phyloP scores from a whole-genome alignment of 2,329 filamentous ascomycete species.

The Mycosphaerella arachidis region DNA sequence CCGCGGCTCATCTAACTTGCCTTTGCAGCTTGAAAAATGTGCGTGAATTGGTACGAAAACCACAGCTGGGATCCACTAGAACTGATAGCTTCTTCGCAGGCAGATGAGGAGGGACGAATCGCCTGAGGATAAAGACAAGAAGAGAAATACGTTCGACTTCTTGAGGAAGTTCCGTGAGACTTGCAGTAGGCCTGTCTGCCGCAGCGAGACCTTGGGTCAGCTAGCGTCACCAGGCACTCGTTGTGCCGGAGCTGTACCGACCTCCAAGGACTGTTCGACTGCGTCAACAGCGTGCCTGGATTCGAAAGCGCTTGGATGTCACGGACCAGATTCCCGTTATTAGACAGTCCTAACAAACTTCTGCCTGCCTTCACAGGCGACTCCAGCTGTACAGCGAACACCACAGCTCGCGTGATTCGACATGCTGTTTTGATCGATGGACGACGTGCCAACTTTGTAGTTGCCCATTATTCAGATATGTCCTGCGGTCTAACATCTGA shows the following conservation, averaged over 20 bases:
- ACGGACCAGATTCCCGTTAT: conserved; percentile 66
- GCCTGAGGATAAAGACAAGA: conserved; percentile 45
- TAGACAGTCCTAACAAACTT: background rate
- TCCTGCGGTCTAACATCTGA: background rate
- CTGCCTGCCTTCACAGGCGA: background rate
- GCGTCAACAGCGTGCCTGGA: conserved; percentile 43
- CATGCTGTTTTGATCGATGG: conserved; percentile 68
- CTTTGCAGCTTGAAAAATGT: conserved; percentile 66
- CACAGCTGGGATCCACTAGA: background rate
- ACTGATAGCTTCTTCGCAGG: conserved; percentile 28
- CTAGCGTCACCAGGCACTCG: background rate
- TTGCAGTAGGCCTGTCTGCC: conserved; percentile 68
- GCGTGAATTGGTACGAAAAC: conserved; percentile 54
- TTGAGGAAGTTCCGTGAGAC: conserved; percentile 79
- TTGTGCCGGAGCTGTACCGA: background rate
- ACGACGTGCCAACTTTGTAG: conserved; percentile 56
- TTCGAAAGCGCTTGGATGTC: conserved; percentile 77
- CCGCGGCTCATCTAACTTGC: background rate
- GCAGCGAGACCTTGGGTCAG: conserved; percentile 66
- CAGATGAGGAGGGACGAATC: conserved; percentile 52
- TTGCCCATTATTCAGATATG: background rate
- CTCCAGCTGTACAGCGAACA: conserved; percentile 46
- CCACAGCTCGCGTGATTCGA: conserved; percentile 56
- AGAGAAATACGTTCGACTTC: conserved; percentile 63
- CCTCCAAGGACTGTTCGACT: conserved; percentile 49